Evolutionary conservation across 1,284 basidiomycete genomes (phyloP).

Genomic region (Porphyrellus sp.): DNA sequence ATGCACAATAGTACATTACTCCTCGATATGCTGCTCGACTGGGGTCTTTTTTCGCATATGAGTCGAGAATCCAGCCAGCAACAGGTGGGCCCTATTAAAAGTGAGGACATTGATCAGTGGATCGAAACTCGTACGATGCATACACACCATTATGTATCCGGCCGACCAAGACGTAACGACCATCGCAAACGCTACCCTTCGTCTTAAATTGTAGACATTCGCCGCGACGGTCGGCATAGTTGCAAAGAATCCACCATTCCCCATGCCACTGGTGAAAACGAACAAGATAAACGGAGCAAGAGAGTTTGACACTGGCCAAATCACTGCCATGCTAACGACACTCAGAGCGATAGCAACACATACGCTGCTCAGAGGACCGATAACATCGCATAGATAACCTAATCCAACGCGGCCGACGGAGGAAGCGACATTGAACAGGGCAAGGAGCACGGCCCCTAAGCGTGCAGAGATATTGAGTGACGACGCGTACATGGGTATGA

Average conservation of each 20-base stretch:
- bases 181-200: slow-evolving; percentile 1
- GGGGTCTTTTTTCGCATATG: slow-evolving; percentile 24
- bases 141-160: slow-evolving; percentile 29
- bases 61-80: slow-evolving; percentile 34
- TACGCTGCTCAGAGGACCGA: background rate
- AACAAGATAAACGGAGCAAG: background rate
- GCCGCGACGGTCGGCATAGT: background rate
- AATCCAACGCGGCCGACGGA: background rate
- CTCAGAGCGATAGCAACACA: slow-evolving; percentile 1
- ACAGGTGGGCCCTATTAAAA: slow-evolving; percentile 15
- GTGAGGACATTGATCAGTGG: background rate
- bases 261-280: background rate
- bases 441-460: background rate
- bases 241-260: slow-evolving; percentile 1
- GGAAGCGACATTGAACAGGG: slow-evolving; percentile 2
- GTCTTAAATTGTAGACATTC: background rate
- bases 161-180: slow-evolving; percentile 11
- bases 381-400: slow-evolving; percentile 2
- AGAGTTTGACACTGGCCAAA: background rate
- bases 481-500: slow-evolving; percentile 5
- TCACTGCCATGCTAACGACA: background rate
- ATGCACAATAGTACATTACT: slow-evolving; percentile 35
- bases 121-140: background rate
- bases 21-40: slow-evolving; percentile 27
- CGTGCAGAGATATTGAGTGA: background rate